phyloP scores from a whole-genome alignment of 345 rosid species.

The Turritis glabra region DNA sequence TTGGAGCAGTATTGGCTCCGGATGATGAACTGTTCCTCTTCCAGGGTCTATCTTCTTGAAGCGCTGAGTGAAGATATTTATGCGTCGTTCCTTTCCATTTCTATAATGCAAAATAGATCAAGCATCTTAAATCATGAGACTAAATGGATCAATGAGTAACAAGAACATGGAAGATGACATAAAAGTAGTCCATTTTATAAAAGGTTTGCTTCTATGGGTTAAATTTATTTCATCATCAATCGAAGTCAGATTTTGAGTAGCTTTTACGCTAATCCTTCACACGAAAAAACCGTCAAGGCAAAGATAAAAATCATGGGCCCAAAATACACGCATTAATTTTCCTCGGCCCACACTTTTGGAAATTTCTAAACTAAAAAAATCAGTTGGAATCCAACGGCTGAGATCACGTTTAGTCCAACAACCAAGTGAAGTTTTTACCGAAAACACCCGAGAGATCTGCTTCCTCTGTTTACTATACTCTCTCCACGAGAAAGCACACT shows the following conservation, averaged over 20 bases:
- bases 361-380: background rate
- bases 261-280: constrained; percentile 28
- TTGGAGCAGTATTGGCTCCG: too few species aligned
- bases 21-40: too few species aligned
- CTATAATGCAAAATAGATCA: background rate
- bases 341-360: constrained; percentile 25
- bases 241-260: constrained; percentile 21
- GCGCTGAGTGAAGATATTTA: too few species aligned
- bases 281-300: background rate
- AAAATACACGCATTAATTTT: background rate
- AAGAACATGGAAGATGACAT: background rate
- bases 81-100: too few species aligned
- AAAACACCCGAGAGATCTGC: constrained; percentile 33
- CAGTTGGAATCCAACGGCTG: constrained; percentile 32
- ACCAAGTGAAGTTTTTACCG: constrained; percentile 12
- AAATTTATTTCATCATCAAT: background rate
- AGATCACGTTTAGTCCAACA: constrained; percentile 26
- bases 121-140: background rate
- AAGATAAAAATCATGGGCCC: too few species aligned
- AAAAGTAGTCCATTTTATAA: background rate
- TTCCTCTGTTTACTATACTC: background rate
- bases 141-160: background rate
- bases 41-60: too few species aligned
- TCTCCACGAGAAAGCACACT: constrained; percentile 36
- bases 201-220: background rate